These are phyloP conservation scores for Farysia itapuensis DNA, from an alignment of 1,284 basidiomycete genomes.

Conservation along the genomic window DNA sequence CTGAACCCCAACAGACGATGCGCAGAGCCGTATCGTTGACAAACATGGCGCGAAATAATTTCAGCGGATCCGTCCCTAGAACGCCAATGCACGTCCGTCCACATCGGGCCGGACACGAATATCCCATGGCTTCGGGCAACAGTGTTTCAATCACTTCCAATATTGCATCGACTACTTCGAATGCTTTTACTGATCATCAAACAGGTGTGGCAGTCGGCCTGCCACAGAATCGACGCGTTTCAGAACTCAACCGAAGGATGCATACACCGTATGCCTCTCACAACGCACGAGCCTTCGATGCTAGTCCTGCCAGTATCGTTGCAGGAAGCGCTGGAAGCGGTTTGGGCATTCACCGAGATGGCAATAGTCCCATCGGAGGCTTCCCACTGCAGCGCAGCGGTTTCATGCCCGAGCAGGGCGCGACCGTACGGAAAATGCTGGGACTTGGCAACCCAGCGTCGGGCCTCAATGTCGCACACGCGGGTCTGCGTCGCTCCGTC, in stretches of 20 bases:
- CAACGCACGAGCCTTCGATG: conserved; percentile 8
- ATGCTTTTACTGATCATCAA: conserved; percentile 42
- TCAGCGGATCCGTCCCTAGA: conserved; percentile 14
- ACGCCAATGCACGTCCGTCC: background rate
- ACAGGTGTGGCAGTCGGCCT: conserved; percentile 21
- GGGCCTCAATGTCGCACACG: background rate
- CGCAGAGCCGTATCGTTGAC: conserved; percentile 76
- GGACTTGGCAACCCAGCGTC: conserved; percentile 5
- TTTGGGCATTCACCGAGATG: conserved; percentile 26
- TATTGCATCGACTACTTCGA: conserved; percentile 80
- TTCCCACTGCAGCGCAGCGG: conserved; percentile 4
- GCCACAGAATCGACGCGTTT: conserved; percentile 42
- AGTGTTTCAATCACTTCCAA: conserved; percentile 88
- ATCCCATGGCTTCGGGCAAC: conserved; percentile 65
- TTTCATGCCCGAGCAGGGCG: conserved; percentile 10
- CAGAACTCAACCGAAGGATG: conserved; percentile 45
- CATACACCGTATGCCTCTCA: conserved; percentile 33
- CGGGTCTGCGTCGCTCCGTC: conserved; percentile 12
- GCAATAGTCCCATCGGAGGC: conserved; percentile 11
- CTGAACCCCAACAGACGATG: conserved; percentile 59
- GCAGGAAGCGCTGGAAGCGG: conserved; percentile 30
- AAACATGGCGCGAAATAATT: conserved; percentile 66
- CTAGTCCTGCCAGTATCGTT: conserved; percentile 34
- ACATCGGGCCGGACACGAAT: conserved; percentile 1
- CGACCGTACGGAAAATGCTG: conserved; percentile 49